These are phyloP conservation scores for Colletotrichum australisinense DNA, from an alignment of 2,329 filamentous ascomycete species.

Conservation along the genomic window DNA sequence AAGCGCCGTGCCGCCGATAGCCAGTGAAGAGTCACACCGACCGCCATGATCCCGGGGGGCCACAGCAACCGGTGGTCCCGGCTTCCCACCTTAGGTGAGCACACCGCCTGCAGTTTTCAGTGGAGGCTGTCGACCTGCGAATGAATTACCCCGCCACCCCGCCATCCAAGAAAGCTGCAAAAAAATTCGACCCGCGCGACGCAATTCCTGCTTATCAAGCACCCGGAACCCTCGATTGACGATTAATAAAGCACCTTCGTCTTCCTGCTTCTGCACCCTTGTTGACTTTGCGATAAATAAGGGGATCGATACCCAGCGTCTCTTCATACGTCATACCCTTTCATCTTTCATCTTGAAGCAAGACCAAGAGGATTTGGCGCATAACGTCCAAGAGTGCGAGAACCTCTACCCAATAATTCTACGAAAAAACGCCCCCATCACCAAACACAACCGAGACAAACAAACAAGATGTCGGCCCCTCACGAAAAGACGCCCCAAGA, in stretches of 20 bases:
- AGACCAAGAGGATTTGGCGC: background rate
- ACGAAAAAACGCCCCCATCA: background rate
- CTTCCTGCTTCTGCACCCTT: background rate
- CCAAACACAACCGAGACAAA: background rate
- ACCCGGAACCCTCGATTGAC: slow-evolving; percentile 25
- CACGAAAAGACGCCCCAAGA: slow-evolving; percentile 23
- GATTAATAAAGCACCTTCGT: slow-evolving; percentile 21
- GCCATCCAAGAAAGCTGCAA: slow-evolving; percentile 23
- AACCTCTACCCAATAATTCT: background rate
- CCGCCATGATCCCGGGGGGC: background rate
- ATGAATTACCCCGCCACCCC: slow-evolving; percentile 33
- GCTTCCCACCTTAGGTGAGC: background rate
- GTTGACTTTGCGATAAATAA: slow-evolving; percentile 2
- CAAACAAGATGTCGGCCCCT: slow-evolving; percentile 25
- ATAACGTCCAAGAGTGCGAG: background rate
- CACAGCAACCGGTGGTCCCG: background rate
- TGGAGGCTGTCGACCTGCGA: background rate
- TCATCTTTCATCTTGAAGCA: background rate
- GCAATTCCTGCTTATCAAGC: slow-evolving; percentile 33
- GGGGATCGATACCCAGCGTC: slow-evolving; percentile 14
- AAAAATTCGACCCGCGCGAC: slow-evolving; percentile 16
- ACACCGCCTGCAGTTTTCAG: slow-evolving; percentile 32
- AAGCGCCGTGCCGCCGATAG: slow-evolving; percentile 10
- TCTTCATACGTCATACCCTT: background rate
- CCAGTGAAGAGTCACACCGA: slow-evolving; percentile 16